These are phyloP conservation scores for Botrytis medusae DNA, from an alignment of 2,329 filamentous ascomycete genomes.

Conservation along the genomic window DNA sequence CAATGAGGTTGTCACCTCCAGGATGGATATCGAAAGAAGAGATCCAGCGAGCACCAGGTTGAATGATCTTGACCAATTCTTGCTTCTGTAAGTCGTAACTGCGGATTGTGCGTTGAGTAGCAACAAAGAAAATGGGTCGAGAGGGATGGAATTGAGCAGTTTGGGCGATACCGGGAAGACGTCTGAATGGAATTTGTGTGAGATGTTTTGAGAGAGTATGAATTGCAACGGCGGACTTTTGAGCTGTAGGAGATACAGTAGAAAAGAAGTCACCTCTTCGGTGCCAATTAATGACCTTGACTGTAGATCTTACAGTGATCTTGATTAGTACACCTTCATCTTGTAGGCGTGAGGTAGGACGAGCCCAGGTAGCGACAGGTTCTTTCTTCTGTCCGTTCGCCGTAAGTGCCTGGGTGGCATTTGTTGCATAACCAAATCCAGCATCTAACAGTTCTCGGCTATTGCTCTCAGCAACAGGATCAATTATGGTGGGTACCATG, in stretches of 20 bases:
- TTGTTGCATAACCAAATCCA: conserved; percentile 91
- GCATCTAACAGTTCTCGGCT: conserved; percentile 77
- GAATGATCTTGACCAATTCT: conserved; percentile 87
- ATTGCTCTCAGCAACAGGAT: conserved; percentile 69
- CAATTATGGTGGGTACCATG: conserved; percentile 70
- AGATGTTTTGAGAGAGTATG: conserved; percentile 94
- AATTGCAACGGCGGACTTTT: conserved; percentile 80
- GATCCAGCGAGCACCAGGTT: conserved; percentile 93
- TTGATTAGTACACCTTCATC: conserved; percentile 78
- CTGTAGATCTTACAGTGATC: conserved; percentile 72
- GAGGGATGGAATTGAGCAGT: conserved; percentile 93
- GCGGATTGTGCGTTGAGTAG: conserved; percentile 88
- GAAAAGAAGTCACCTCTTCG: conserved; percentile 91
- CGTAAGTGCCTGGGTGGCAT: conserved; percentile 54
- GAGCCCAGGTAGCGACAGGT: conserved; percentile 77
- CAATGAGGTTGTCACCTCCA: conserved; percentile 88
- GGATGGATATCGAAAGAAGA: conserved; percentile 92
- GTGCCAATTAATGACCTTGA: conserved; percentile 94
- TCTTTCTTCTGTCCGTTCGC: conserved; percentile 65
- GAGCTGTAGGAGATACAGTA: conserved; percentile 80
- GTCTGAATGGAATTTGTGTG: conserved; percentile 90
- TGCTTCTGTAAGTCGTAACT: conserved; percentile 92
- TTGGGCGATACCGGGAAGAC: conserved; percentile 72
- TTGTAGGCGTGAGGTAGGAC: conserved; percentile 72
- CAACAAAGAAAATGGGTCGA: conserved; percentile 91